Evolutionary conservation across 371 early-diverging fungal species (phyloP).

Genomic region (Mortierella sp.): DNA sequence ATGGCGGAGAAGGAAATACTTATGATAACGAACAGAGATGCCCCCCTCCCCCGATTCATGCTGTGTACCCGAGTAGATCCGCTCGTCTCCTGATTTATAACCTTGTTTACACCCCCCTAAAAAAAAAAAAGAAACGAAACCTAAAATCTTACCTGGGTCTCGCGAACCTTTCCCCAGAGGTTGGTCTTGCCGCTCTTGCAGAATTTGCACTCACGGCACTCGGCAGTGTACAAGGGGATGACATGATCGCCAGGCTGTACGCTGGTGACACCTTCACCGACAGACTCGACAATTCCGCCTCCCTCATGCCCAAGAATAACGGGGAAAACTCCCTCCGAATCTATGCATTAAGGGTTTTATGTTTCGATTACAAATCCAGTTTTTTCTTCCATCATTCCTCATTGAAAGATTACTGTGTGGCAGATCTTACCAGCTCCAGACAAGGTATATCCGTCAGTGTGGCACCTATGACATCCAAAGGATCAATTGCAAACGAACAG

Average conservation of each 20-base stretch:
- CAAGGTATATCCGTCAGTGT: conserved; percentile 95
- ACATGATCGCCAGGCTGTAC: conserved; percentile 95
- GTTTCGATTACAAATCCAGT: no score
- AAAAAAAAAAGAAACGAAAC: no score
- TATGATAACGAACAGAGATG: no score
- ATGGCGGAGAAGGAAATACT: no score
- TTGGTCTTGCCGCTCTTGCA: conserved; percentile 97
- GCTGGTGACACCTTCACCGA: conserved; percentile 96
- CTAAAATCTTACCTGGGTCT: no score
- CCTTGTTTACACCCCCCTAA: no score
- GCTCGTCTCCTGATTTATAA: no score
- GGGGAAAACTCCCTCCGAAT: conserved; percentile 93
- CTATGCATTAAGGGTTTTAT: conserved; percentile 51
- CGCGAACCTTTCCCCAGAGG: conserved; percentile 85
- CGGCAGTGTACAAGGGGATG: conserved; percentile 94
- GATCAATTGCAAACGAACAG: no score
- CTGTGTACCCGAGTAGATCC: no score
- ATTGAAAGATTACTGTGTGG: not conserved
- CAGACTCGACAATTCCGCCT: conserved; percentile 95
- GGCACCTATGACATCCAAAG: conserved; percentile 66
- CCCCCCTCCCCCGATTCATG: no score
- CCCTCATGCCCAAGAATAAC: conserved; percentile 97
- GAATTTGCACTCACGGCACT: conserved; percentile 96
- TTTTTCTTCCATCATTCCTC: no score
- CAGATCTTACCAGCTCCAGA: conserved; percentile 80